These are phyloP conservation scores for Saccharum hybrid DNA, from an alignment of 202 grass and related monocot genomes.

Conservation along the genomic window DNA sequence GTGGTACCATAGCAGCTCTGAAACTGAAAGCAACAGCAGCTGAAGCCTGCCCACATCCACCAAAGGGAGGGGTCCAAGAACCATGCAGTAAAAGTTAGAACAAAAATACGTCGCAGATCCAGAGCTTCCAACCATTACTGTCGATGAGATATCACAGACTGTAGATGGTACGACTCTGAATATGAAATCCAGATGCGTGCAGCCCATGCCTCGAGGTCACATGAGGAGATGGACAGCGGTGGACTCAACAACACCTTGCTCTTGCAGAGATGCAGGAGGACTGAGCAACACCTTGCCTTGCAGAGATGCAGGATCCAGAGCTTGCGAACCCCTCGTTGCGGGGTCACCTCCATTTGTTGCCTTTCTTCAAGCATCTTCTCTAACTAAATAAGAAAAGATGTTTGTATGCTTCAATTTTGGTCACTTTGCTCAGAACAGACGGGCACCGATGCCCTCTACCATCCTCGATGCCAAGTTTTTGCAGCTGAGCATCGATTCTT, in stretches of 20 bases:
- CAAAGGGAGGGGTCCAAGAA: background rate
- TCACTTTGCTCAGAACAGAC: too few relatives aligned
- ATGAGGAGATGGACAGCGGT: slow-evolving; percentile 15
- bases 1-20: slow-evolving; percentile 30
- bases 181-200: slow-evolving; percentile 34
- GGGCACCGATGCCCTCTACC: background rate
- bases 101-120: slow-evolving; percentile 44
- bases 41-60: slow-evolving; percentile 37
- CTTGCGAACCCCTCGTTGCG: slow-evolving; percentile 14
- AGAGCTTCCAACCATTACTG: slow-evolving; percentile 52
- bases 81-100: slow-evolving; percentile 10
- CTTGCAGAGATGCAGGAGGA: slow-evolving; percentile 36
- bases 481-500: background rate
- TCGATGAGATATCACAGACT: slow-evolving; percentile 45
- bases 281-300: slow-evolving; percentile 13
- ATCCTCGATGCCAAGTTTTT: background rate
- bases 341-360: background rate
- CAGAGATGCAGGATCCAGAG: slow-evolving; percentile 44
- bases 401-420: too few relatives aligned
- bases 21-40: slow-evolving; percentile 40
- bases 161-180: slow-evolving; percentile 47
- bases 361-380: background rate
- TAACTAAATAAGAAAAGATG: too few relatives aligned
- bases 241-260: slow-evolving; percentile 22
- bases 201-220: slow-evolving; percentile 33